Percentiles rank a stretch among this genome's conserved stretches.
Evolutionary conservation across 2,329 filamentous ascomycete genomes (phyloP).

Genomic region (Aspergillus sp.): DNA sequence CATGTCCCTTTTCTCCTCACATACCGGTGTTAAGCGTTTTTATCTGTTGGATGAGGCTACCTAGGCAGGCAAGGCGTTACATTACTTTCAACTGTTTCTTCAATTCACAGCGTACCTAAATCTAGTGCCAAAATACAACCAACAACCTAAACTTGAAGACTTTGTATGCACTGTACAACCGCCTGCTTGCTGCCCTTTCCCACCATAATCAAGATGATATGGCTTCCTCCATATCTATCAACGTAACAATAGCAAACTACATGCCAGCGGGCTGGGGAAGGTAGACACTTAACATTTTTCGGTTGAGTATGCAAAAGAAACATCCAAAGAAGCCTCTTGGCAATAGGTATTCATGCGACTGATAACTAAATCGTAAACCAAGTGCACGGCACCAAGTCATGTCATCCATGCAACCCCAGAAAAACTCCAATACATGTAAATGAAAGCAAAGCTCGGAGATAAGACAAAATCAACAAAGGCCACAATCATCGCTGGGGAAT

Average conservation of each 20-base stretch:
- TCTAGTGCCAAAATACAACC: neutral
- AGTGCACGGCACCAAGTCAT: neutral
- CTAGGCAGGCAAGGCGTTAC: conserved; percentile 30
- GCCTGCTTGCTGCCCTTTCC: neutral
- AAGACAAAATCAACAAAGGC: neutral
- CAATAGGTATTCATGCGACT: neutral
- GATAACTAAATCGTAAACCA: neutral
- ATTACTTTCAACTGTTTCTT: conserved; percentile 18
- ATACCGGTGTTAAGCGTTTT: conserved; percentile 31
- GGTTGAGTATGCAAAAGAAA: conserved; percentile 9
- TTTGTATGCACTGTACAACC: neutral
- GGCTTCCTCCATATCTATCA: too few species aligned
- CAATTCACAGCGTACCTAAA: conserved; percentile 1
- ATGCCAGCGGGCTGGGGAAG: neutral
- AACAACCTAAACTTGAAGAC: neutral
- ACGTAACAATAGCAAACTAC: too few species aligned
- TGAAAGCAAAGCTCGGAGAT: neutral
- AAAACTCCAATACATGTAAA: neutral
- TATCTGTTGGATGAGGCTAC: conserved; percentile 20
- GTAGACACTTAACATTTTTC: conserved; percentile 9
- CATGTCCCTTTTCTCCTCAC: conserved; percentile 7
- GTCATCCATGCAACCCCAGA: conserved; percentile 4
- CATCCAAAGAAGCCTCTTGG: conserved; percentile 8
- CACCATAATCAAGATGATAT: too few species aligned
- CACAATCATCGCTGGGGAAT: conserved; percentile 5